Evolutionary conservation across 768 basidiomycete species (phyloP).

Genomic region (Panus rudis): DNA sequence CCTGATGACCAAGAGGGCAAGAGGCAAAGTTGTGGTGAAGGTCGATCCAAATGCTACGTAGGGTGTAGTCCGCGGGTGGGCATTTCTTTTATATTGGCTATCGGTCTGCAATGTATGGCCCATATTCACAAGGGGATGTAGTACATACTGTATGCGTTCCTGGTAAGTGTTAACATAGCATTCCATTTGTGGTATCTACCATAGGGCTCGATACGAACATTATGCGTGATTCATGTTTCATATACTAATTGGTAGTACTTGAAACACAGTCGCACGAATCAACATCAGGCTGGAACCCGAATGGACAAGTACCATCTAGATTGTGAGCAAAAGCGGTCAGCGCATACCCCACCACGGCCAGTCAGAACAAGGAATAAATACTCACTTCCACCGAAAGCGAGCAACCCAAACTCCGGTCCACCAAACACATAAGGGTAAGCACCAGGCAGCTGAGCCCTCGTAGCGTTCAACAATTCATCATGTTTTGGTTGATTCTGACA

Average conservation of each 20-base stretch:
- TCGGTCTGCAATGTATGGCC: no score
- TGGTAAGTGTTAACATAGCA: no score
- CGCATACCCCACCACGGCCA: no score
- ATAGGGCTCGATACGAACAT: no score
- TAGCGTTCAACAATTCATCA: slow-evolving; percentile 38
- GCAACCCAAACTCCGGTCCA: slow-evolving; percentile 39
- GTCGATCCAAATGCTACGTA: slow-evolving; percentile 25
- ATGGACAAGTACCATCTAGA: slow-evolving; percentile 40
- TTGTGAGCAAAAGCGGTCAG: background rate
- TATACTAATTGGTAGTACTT: no score
- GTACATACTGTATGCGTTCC: no score
- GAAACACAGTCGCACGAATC: slow-evolving; percentile 34
- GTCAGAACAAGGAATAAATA: slow-evolving; percentile 1
- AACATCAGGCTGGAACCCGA: slow-evolving; percentile 34
- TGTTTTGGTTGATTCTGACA: slow-evolving; percentile 49
- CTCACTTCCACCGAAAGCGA: slow-evolving; percentile 39
- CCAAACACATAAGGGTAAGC: slow-evolving; percentile 48
- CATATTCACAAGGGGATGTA: no score
- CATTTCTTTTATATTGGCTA: no score
- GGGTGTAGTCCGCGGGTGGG: no score
- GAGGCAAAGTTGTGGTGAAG: slow-evolving; percentile 62
- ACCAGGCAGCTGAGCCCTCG: slow-evolving; percentile 44
- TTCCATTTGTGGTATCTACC: no score
- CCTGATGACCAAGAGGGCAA: slow-evolving; percentile 46
- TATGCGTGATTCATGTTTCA: no score